Conservation (phyloP, 2,329 filamentous ascomycete species). For the Venturia asperata region DNA sequence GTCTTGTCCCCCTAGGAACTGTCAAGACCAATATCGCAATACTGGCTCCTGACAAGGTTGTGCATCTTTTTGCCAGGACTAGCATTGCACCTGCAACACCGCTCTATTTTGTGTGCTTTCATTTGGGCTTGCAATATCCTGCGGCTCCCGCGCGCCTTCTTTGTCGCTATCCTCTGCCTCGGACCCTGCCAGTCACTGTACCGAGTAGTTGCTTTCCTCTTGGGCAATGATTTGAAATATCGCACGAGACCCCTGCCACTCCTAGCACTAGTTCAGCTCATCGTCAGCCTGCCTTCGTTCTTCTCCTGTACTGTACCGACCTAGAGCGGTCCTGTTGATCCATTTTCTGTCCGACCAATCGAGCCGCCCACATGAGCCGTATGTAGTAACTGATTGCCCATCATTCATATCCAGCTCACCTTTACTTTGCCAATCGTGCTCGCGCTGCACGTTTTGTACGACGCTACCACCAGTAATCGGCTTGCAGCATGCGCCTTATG, state of each 20-base stretch:
- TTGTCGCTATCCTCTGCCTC: not conserved
- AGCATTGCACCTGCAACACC: not conserved
- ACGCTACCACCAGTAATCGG: not conserved
- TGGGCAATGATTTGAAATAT: not conserved
- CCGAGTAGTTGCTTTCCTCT: too few relatives aligned
- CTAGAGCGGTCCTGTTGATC: not conserved
- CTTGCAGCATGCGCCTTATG: constrained; percentile 3
- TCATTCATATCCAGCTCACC: constrained; percentile 9
- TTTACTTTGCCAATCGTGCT: not conserved
- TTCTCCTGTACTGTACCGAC: not conserved
- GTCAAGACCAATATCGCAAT: too few relatives aligned
- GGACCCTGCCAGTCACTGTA: not conserved
- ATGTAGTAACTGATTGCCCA: constrained; percentile 1
- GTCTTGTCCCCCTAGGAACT: too few relatives aligned
- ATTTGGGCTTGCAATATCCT: too few relatives aligned
- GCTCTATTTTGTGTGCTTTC: not conserved
- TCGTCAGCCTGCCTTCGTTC: not conserved
- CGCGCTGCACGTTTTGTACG: not conserved
- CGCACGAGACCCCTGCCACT: not conserved
- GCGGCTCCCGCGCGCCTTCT: not conserved
- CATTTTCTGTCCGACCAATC: not conserved
- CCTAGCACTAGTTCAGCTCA: not conserved
- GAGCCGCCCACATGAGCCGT: not conserved
- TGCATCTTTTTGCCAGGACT: not conserved
- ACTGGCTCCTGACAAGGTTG: too few relatives aligned